Percentiles rank a stretch among this genome's conserved stretches.
phyloP scores from a whole-genome alignment of 2,329 filamentous ascomycete genomes.

The Penicillium sp. region DNA sequence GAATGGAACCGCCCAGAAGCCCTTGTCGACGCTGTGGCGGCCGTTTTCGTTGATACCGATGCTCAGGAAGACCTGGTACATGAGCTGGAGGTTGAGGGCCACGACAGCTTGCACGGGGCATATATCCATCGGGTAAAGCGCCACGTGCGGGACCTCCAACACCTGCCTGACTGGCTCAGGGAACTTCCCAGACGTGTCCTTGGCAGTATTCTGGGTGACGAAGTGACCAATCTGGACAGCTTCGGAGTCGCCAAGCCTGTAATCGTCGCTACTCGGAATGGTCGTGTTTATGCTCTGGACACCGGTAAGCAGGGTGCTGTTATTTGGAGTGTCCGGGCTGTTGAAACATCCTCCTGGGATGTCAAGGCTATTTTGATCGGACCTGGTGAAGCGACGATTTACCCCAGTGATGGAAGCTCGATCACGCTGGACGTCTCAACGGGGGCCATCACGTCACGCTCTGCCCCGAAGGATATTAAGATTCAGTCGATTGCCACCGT shows the following conservation, averaged over 20 bases:
- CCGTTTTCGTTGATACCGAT: constrained; percentile 75
- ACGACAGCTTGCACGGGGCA: constrained; percentile 75
- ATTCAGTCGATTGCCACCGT: constrained; percentile 35
- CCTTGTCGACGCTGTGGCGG: constrained; percentile 74
- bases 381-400: constrained; percentile 59
- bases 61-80: constrained; percentile 72
- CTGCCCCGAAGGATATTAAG: constrained; percentile 21
- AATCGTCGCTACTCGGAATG: constrained; percentile 74
- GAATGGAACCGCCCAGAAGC: constrained; percentile 82
- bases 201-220: constrained; percentile 57
- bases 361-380: constrained; percentile 66
- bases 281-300: constrained; percentile 77
- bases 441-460: constrained; percentile 41
- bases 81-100: constrained; percentile 80
- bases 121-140: constrained; percentile 84
- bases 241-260: constrained; percentile 90
- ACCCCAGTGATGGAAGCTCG: constrained; percentile 61
- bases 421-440: constrained; percentile 50
- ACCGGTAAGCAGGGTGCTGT: constrained; percentile 70
- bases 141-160: constrained; percentile 72
- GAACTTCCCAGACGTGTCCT: constrained; percentile 67
- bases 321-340: constrained; percentile 70
- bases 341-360: constrained; percentile 62
- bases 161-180: constrained; percentile 69
- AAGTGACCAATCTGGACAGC: constrained; percentile 53